phyloP scores from a whole-genome alignment of 2,329 filamentous ascomycete genomes.

The Polychaeton citri region DNA sequence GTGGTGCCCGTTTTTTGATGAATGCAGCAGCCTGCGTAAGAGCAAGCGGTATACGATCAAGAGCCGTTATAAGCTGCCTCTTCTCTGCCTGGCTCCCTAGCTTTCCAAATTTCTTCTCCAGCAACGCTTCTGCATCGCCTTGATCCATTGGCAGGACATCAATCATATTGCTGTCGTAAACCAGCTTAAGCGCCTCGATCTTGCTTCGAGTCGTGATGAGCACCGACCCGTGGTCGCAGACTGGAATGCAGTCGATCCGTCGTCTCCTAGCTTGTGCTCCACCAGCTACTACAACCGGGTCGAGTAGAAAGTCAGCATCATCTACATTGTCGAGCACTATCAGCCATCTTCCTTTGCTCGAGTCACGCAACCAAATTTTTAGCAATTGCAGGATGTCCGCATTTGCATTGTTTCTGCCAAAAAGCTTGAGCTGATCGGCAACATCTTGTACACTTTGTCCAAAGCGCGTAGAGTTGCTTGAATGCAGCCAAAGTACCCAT shows the following conservation, averaged over 20 bases:
- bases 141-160: constrained; percentile 13
- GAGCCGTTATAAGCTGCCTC: constrained; percentile 7
- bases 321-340: constrained; percentile 15
- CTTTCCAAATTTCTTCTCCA: constrained; percentile 11
- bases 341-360: constrained; percentile 9
- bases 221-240: constrained; percentile 10
- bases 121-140: constrained; percentile 9
- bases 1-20: constrained; percentile 15
- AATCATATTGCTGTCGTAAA: constrained; percentile 7
- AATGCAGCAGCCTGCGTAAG: constrained; percentile 22
- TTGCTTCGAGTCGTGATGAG: constrained; percentile 11
- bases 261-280: too few relatives aligned
- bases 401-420: constrained; percentile 4
- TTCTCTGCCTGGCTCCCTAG: constrained; percentile 1
- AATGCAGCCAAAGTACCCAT: constrained; percentile 15
- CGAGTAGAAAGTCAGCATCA: constrained; percentile 6
- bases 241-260: constrained; percentile 8
- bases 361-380: constrained; percentile 7
- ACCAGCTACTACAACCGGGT: background rate
- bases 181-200: constrained; percentile 7
- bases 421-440: constrained; percentile 5
- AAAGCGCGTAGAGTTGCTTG: constrained; percentile 11
- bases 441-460: constrained; percentile 7
- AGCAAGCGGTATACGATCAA: constrained; percentile 22
- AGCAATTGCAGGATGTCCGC: constrained; percentile 11